Percentiles rank a stretch among this genome's conserved stretches.
Evolutionary conservation across 352 stramenopile genomes (phyloP).

Genomic region (Globisporangium megalacanthum): DNA sequence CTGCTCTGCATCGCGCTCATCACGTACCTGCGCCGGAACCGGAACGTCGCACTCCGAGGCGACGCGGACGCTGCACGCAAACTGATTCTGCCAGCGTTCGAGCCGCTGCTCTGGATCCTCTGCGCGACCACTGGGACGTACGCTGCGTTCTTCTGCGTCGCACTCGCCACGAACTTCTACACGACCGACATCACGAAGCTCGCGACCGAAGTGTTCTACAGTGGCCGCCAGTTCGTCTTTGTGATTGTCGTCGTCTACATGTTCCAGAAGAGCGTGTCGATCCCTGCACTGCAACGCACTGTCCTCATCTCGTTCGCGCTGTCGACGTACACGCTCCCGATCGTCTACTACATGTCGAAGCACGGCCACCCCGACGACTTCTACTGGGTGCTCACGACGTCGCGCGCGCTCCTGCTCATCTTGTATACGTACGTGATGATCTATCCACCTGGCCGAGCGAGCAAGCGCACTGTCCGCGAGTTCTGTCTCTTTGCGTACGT

Average conservation of each 20-base stretch:
- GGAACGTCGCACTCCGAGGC: slow-evolving; percentile 39
- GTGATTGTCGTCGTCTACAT: slow-evolving; percentile 44
- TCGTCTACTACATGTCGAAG: slow-evolving; percentile 12
- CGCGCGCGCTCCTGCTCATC: not conserved
- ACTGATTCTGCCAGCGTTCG: slow-evolving; percentile 60
- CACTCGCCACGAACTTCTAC: slow-evolving; percentile 30
- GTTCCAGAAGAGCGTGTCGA: slow-evolving; percentile 27
- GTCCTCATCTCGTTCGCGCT: slow-evolving; percentile 25
- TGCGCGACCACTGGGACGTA: slow-evolving; percentile 27
- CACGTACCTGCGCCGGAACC: slow-evolving; percentile 54
- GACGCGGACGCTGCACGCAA: slow-evolving; percentile 46
- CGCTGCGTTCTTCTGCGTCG: slow-evolving; percentile 25
- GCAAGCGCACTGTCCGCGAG: slow-evolving; percentile 1
- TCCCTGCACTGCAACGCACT: slow-evolving; percentile 31
- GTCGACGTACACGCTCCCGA: slow-evolving; percentile 32
- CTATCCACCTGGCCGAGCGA: not conserved
- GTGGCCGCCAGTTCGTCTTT: slow-evolving; percentile 39
- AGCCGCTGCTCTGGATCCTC: slow-evolving; percentile 60
- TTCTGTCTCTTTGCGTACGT: slow-evolving; percentile 21
- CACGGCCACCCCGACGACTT: not conserved
- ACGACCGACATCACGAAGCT: slow-evolving; percentile 16
- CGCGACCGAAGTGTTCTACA: slow-evolving; percentile 43
- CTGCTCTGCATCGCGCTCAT: slow-evolving; percentile 32
- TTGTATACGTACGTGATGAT: slow-evolving; percentile 26
- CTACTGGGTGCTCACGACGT: not conserved